These are phyloP conservation scores for Penicillium capsulatum DNA, from an alignment of 2,329 filamentous ascomycete genomes.

Conservation along the genomic window DNA sequence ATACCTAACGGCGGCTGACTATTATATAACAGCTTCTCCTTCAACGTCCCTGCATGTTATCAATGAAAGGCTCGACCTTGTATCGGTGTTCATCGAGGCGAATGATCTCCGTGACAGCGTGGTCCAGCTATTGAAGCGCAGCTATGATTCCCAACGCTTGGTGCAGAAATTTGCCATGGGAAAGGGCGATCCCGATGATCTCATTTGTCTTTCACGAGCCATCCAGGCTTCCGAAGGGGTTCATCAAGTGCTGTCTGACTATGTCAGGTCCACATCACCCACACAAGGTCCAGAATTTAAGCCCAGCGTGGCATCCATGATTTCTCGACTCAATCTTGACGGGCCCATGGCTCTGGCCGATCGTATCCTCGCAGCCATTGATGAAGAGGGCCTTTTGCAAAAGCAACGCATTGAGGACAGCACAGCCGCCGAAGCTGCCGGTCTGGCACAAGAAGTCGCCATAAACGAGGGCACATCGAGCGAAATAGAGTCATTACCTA, in stretches of 20 bases:
- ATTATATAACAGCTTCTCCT: constrained; percentile 57
- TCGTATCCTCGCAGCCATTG: constrained; percentile 73
- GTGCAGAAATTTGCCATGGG: constrained; percentile 93
- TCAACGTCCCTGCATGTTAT: constrained; percentile 83
- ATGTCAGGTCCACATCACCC: constrained; percentile 8
- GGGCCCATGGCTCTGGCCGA: constrained; percentile 65
- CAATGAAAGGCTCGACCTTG: constrained; percentile 73
- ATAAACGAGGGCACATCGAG: constrained; percentile 59
- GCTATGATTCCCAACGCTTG: constrained; percentile 80
- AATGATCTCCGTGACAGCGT: constrained; percentile 67
- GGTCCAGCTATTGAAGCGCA: constrained; percentile 63
- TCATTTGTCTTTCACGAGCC: constrained; percentile 77
- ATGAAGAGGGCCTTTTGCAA: constrained; percentile 83
- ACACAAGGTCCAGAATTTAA: constrained; percentile 9
- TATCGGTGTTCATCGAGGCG: constrained; percentile 67
- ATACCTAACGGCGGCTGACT: background rate
- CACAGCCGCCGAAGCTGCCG: constrained; percentile 65
- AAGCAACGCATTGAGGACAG: constrained; percentile 73
- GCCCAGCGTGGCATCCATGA: constrained; percentile 28
- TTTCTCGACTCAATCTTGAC: constrained; percentile 47
- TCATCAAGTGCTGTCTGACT: constrained; percentile 29
- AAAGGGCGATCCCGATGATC: constrained; percentile 84
- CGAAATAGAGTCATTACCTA: constrained; percentile 55
- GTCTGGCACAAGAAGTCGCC: constrained; percentile 68
- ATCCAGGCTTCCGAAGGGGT: constrained; percentile 70